These are phyloP conservation scores for Diaporthe australafricana DNA, from an alignment of 2,329 filamentous ascomycete genomes.

Conservation along the genomic window DNA sequence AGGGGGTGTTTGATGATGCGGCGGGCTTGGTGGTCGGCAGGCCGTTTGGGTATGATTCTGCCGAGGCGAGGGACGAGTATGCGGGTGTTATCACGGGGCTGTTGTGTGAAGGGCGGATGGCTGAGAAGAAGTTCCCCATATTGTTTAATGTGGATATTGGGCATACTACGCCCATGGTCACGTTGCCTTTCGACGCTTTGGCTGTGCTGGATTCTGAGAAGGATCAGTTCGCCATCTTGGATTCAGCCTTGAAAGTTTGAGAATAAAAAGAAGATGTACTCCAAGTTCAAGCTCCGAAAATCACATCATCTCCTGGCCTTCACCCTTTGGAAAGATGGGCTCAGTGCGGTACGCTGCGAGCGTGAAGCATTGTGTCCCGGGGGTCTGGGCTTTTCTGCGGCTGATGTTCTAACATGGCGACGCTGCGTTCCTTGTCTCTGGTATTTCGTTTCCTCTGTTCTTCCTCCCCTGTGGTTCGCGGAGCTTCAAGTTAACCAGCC, in stretches of 20 bases:
- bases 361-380: too few species aligned
- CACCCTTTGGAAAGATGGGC: too few species aligned
- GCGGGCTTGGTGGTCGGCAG: constrained; percentile 56
- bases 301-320: too few species aligned
- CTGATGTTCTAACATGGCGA: too few species aligned
- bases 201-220: constrained; percentile 47
- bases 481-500: too few species aligned
- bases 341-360: too few species aligned
- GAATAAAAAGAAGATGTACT: neutral
- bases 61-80: constrained; percentile 45
- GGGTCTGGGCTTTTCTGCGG: too few species aligned
- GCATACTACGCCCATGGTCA: constrained; percentile 56
- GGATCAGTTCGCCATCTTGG: constrained; percentile 28
- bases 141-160: constrained; percentile 56
- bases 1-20: constrained; percentile 54
- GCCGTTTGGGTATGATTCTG: constrained; percentile 53
- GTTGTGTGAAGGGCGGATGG: constrained; percentile 46
- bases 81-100: constrained; percentile 46
- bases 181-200: constrained; percentile 52
- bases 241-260: neutral
- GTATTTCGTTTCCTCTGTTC: too few species aligned
- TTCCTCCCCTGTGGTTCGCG: too few species aligned
- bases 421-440: too few species aligned
- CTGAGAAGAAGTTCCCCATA: constrained; percentile 51
- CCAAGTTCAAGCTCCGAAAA: too few species aligned